A percentile compares a stretch with the other conserved stretches of the same genome.
phyloP scores from a whole-genome alignment of 2,329 filamentous ascomycete genomes.

The Lasiodiplodia gonubiensis region DNA sequence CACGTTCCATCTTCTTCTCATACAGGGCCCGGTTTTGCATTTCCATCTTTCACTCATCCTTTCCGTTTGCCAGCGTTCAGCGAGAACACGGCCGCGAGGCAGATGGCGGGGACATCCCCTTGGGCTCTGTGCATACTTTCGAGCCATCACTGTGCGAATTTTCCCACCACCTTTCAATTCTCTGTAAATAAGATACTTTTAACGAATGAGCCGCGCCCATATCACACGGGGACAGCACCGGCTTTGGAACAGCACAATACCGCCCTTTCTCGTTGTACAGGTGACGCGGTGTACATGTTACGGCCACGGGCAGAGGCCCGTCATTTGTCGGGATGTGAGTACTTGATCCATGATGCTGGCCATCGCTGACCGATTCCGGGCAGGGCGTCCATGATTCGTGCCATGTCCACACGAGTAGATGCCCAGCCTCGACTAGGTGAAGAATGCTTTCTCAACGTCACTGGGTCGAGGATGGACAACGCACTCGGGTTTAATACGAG shows the following conservation, averaged over 20 bases:
- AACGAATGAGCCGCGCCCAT: slow-evolving; percentile 18
- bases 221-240: slow-evolving; percentile 2
- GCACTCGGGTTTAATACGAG: slow-evolving; percentile 9
- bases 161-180: not conserved
- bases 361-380: not conserved
- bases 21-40: slow-evolving; percentile 17
- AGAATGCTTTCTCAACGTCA: too few species aligned
- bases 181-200: slow-evolving; percentile 11
- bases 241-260: not conserved
- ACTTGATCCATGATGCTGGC: not conserved
- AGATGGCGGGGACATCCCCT: slow-evolving; percentile 5
- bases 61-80: slow-evolving; percentile 20
- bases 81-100: slow-evolving; percentile 14
- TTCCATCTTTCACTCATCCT: not conserved
- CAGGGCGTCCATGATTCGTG: not conserved
- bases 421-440: not conserved
- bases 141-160: not conserved
- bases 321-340: not conserved
- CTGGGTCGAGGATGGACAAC: not conserved
- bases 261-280: not conserved
- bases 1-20: slow-evolving; percentile 1
- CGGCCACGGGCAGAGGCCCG: not conserved
- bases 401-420: not conserved
- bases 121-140: slow-evolving; percentile 14
- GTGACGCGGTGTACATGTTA: not conserved